A percentile compares a stretch with the other conserved stretches of the same genome.
Conservation (phyloP, 116 monocot genomes). For the Cymodocea nodosa region DNA sequence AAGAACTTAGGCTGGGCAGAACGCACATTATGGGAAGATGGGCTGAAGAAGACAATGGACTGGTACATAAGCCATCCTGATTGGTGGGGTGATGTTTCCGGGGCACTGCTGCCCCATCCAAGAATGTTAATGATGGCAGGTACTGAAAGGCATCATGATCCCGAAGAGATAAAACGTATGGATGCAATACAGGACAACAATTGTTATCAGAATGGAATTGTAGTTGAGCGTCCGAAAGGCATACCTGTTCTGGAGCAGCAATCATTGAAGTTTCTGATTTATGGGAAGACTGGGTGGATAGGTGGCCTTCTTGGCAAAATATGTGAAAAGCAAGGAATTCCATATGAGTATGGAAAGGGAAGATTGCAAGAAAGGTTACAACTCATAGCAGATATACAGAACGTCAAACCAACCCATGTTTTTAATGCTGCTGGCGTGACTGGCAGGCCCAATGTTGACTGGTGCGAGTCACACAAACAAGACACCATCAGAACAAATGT, state of each 20-base stretch:
- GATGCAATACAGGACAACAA: constrained; percentile 1
- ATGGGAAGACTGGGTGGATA: constrained; percentile 63
- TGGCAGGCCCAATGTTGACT: constrained; percentile 69
- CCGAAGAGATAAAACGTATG: constrained; percentile 21
- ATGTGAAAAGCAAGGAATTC: constrained; percentile 49
- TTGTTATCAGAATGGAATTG: constrained; percentile 12
- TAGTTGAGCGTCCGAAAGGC: constrained; percentile 10
- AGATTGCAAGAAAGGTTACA: constrained; percentile 39
- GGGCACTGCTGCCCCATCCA: constrained; percentile 69
- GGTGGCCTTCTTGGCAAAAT: constrained; percentile 59
- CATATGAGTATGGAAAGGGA: constrained; percentile 48
- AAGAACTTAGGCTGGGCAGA: constrained; percentile 67
- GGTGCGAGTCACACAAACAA: constrained; percentile 66
- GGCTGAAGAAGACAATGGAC: constrained; percentile 57
- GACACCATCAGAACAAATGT: constrained; percentile 60
- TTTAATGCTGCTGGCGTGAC: constrained; percentile 73
- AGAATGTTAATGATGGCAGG: constrained; percentile 74
- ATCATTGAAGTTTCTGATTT: constrained; percentile 51
- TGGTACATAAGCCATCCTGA: constrained; percentile 66
- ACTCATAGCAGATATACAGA: constrained; percentile 43
- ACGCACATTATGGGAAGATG: constrained; percentile 55
- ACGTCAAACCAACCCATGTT: constrained; percentile 60
- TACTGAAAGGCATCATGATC: constrained; percentile 31
- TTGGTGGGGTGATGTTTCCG: constrained; percentile 83
- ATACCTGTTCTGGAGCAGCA: not conserved